Base-by-base conservation (phyloP, 106 monocot species). In the Dendrobium chrysotoxum region DNA sequence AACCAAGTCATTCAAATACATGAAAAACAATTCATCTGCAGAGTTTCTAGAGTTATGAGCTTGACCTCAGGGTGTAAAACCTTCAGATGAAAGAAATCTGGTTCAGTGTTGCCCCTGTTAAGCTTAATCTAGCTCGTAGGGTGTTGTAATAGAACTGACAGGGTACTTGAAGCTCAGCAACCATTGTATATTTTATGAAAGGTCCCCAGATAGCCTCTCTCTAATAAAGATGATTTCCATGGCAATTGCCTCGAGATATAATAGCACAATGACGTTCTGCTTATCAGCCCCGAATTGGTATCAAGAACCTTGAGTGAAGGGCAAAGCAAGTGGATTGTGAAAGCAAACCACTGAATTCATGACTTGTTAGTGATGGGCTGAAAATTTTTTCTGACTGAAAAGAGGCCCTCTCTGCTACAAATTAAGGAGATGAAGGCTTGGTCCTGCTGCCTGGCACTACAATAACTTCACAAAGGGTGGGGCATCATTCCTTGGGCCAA, bases 401-500 rank as follows among this genome's bases (percentile, higher is more conserved):
- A 68, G 26, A 12, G 23, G 23, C 5, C 28, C 67, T 26, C 23
- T 2, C 28, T 4, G 66, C 26, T 28, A 23, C 67, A 13, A 21
- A 21, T 21, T 4, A 67, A 11, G 67, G 23, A 67, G 67, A 67
- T 12, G 28, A 12, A 25, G 18, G 54, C 54, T 44, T 44, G 20
- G 12, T n/a, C 57, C 57, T 17, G 5, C 12, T 11, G 1, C 67
- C 28, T 28, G 28, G 28, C 8, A 28, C 67, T 89, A 93, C 83
- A 93, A 82, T 80, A 93, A 88, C 74, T 91, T 82, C 54, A 96
- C 95, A 80, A 91, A 93, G 21, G 83, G 79, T 7, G 95, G 95
- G 77, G 87, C 89, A 84, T 96, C 93, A 75, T 72, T 75, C 75
- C 95, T 87, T 18, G 91, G 88, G n/a, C 93, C 93, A 18, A 53